A percentile compares a stretch with the other conserved stretches of the same genome.
Evolutionary conservation across 257 asterid species (phyloP).

Genomic region (Haberlea rhodopensis): DNA sequence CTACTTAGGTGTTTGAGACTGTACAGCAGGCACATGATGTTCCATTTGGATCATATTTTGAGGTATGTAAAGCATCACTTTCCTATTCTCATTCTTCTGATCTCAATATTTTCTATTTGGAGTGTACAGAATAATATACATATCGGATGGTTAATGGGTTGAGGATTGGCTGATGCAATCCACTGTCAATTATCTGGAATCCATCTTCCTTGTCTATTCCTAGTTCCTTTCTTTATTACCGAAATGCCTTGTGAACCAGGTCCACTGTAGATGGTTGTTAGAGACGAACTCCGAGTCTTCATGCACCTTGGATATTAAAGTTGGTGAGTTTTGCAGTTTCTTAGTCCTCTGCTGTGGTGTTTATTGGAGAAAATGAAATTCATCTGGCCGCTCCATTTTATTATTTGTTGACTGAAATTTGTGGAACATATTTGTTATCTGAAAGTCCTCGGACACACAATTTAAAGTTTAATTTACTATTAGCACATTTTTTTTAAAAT

Average conservation of each 20-base stretch:
- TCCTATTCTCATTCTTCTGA: constrained; percentile 9
- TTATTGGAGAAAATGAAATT: neutral
- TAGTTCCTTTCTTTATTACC: constrained; percentile 6
- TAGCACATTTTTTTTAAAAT: neutral
- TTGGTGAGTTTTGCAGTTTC: constrained; percentile 48
- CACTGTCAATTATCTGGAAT: constrained; percentile 1
- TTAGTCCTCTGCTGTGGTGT: neutral
- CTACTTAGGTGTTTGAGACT: constrained; percentile 76
- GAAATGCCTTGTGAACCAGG: constrained; percentile 43
- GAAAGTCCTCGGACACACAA: neutral
- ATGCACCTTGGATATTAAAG: constrained; percentile 65
- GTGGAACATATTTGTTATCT: neutral
- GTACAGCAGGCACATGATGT: constrained; percentile 88
- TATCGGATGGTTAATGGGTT: constrained; percentile 4
- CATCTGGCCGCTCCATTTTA: neutral
- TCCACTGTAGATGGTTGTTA: constrained; percentile 72
- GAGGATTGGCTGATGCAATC: constrained; percentile 10
- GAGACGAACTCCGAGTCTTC: constrained; percentile 62
- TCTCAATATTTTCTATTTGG: neutral
- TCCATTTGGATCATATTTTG: constrained; percentile 93
- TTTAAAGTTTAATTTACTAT: neutral
- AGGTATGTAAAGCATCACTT: constrained; percentile 49
- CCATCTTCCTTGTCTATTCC: neutral
- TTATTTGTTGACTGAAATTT: neutral
- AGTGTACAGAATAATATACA: constrained; percentile 4